These are phyloP conservation scores for Emericellopsis terricola DNA, from an alignment of 495 filamentous ascomycete species.

Conservation along the genomic window DNA sequence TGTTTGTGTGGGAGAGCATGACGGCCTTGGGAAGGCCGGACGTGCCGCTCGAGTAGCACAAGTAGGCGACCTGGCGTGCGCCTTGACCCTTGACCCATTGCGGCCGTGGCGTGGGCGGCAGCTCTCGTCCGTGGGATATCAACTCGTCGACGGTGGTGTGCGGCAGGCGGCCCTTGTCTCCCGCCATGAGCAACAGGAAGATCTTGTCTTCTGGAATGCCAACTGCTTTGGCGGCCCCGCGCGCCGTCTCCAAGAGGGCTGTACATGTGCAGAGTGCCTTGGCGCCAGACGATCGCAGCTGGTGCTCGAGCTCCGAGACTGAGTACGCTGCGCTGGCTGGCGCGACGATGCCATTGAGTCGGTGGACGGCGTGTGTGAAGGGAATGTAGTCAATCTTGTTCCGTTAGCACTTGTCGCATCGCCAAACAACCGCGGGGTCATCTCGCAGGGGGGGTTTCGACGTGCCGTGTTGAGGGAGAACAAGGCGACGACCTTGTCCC, in stretches of 20 bases:
- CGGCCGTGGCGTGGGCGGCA: conserved; percentile 38
- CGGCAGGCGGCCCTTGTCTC: conserved; percentile 27
- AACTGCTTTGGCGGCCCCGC: conserved; percentile 47
- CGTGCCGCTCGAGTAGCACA: conserved; percentile 72
- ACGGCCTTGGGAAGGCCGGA: conserved; percentile 69
- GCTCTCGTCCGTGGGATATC: conserved; percentile 36
- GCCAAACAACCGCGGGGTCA: not conserved
- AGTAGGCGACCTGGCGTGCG: conserved; percentile 48
- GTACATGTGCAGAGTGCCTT: conserved; percentile 67
- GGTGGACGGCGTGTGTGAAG: conserved; percentile 58
- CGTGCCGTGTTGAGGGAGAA: conserved; percentile 70
- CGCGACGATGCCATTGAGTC: conserved; percentile 54
- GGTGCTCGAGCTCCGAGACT: conserved; percentile 55
- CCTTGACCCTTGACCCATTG: conserved; percentile 52
- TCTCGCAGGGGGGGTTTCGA: not conserved
- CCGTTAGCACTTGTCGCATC: not conserved
- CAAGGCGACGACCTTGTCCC: conserved; percentile 68
- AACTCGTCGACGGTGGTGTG: conserved; percentile 59
- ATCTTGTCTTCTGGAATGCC: conserved; percentile 55
- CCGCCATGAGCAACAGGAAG: conserved; percentile 56
- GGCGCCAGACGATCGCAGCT: conserved; percentile 57
- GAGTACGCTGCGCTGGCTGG: conserved; percentile 79
- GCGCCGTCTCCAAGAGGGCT: conserved; percentile 49
- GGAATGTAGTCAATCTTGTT: conserved; percentile 66
- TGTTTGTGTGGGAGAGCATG: conserved; percentile 79